Evolutionary conservation across 768 basidiomycete species (phyloP), one percentile per base, ranked within the genome.

Genomic region (Cyclocybe cylindracea): DNA sequence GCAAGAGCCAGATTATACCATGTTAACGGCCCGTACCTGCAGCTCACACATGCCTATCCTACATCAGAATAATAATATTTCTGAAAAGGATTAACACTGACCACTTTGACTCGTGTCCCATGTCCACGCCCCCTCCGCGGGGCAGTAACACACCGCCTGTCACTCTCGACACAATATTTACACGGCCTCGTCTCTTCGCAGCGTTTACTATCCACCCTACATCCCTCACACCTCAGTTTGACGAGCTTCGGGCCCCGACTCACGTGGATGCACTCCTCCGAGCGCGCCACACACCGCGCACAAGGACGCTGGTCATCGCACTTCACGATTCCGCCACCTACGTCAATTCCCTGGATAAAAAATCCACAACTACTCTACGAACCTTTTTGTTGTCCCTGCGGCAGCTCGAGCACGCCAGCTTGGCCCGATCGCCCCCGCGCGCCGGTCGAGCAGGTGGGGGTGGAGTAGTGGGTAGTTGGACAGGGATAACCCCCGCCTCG

Each of bases 311-410:
- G 76, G 58, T 84, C 77, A 44, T 85, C 83, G 58, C 84, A 86
- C 84, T 86, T 39, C 45, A 50, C 24, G 19, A 10, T 45, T 42
- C 13, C 53, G 41, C 10, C 14, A 6, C 29, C 19, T 24, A 10
- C 10, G 33, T 8, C 16, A 46, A 37, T 29, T 38, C 13, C 10
- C 16, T 42, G 32, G 31, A 18, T 24, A 13, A 39, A 37, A 16
- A 41, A 44, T 18, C 19, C 31, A 10, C 41, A 13, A 11, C 18
- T 33, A 54, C 39, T 39, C 40, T 39, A 31, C 61, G 5, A 47
- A 77, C 84, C 80, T 86, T 85, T 65, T 85, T 85, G 60, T 86
- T 86, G 58, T 84, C 84, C 54, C 77, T 77, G 29, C 82, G 77
- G 65, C 85, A 86, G 44, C 68, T 78, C 57, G 77, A 74, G 65